phyloP scores from a whole-genome alignment of 495 filamentous ascomycete species.

The Penicillium egyptiacum region DNA sequence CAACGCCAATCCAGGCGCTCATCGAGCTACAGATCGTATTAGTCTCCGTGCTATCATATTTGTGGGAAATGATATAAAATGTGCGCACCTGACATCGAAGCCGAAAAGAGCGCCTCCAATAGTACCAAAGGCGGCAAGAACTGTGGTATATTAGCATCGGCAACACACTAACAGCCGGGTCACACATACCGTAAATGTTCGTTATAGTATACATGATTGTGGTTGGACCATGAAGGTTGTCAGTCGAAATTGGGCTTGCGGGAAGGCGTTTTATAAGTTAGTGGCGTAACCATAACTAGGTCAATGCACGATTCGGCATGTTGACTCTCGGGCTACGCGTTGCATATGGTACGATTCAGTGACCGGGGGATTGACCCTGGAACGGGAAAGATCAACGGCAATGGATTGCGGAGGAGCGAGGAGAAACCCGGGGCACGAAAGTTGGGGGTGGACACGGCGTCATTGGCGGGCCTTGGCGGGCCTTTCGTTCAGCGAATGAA shows the following conservation, averaged over 20 bases:
- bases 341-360: conserved; percentile 17
- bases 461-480: conserved; percentile 19
- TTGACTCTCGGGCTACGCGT: conserved; percentile 2
- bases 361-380: conserved; percentile 10
- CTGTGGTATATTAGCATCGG: conserved; percentile 19
- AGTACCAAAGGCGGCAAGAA: conserved; percentile 52
- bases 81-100: conserved; percentile 43
- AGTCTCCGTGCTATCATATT: background rate
- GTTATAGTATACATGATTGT: conserved; percentile 44
- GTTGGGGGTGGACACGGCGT: conserved; percentile 18
- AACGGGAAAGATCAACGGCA: conserved; percentile 23
- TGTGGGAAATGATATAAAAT: background rate
- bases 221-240: background rate
- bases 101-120: conserved; percentile 49
- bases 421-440: conserved; percentile 19
- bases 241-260: conserved; percentile 1
- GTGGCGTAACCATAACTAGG: conserved; percentile 4
- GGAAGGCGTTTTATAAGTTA: conserved; percentile 17
- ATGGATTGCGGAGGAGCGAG: conserved; percentile 23
- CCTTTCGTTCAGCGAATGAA: background rate
- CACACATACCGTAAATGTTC: conserved; percentile 45
- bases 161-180: background rate
- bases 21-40: conserved; percentile 48
- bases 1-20: conserved; percentile 68
- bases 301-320: conserved; percentile 10